Evolutionary conservation across 805 yeast genomes (phyloP), one percentile per base, ranked within the genome.

Genomic region (Starmerella bacillaris): DNA sequence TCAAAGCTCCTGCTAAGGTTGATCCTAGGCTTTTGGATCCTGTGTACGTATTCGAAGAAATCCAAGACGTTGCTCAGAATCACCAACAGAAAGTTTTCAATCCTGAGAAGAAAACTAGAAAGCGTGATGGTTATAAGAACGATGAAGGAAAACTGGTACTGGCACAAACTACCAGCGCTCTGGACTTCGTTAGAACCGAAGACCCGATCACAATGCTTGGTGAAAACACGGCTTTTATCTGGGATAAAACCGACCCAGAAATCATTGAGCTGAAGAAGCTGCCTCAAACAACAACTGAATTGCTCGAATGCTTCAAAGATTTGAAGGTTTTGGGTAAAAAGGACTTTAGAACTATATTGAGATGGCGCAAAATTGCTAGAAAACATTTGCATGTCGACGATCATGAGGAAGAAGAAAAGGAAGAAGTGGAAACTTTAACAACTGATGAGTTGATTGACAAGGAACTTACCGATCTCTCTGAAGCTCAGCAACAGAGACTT

Each of bases 11-110:
- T 33, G 80, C 84, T 56, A 82, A 78, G 54, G 57, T 89, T 42
- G 99, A 89, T 59, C 94, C 95, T 33, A 70, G 92, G 50, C 63
- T 89, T 37, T 63, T 89, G 41, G 98, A 89, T 55, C 79, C 96
- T 12, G 78, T 70, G 51, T 83, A 78, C 52, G 96, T 89, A 16
- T 89, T 89, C 51, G 96, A 86, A 59, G 98, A 89, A 55, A 60
- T 89, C 38, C 72, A 71, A 14, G 75, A 67, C 24, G 50, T 55
- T 4, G 37, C 44, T 9, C 51, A 51, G 16, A 78, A 80, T 54
- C 77, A 75, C 54, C 94, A 89, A 59, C 82, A 93, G 14, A 84
- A 84, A 54, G 77, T 89, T 28, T 89, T 73, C 62, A 83, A 89
- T 51, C 99, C 99, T 1, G 96, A 86, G 52, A 73, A 75, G 59